A percentile compares a stretch with the other conserved stretches of the same genome.
These are phyloP conservation scores for Aspergillus homomorphus DNA, from an alignment of 495 filamentous ascomycete genomes.

Conservation along the genomic window DNA sequence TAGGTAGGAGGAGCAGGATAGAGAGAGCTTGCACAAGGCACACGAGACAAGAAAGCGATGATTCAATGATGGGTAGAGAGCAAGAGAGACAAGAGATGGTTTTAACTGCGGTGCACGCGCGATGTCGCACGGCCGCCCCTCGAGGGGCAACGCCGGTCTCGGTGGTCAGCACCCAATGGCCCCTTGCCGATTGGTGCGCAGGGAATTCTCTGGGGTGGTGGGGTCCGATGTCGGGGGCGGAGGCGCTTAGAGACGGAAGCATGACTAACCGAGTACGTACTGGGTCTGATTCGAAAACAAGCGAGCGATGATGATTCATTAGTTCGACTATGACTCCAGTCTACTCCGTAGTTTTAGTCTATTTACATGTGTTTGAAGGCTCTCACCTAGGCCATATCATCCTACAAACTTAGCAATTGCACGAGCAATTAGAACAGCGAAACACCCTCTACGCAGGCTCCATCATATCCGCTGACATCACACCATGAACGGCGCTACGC, in stretches of 20 bases:
- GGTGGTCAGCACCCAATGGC: constrained; percentile 41
- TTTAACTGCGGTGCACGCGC: constrained; percentile 31
- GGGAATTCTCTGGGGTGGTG: constrained; percentile 1
- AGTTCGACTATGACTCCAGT: not conserved
- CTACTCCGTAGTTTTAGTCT: too few species aligned
- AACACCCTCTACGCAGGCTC: too few species aligned
- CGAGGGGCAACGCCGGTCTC: constrained; percentile 44
- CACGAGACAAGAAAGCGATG: not conserved
- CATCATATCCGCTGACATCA: not conserved
- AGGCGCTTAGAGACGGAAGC: constrained; percentile 3
- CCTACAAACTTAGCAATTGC: too few species aligned
- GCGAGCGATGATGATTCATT: too few species aligned
- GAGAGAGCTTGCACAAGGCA: not conserved
- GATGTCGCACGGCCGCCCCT: constrained; percentile 40
- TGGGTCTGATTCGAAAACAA: not conserved
- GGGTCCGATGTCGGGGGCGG: constrained; percentile 1
- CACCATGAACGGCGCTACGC: not conserved
- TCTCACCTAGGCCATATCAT: too few species aligned
- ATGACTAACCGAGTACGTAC: not conserved
- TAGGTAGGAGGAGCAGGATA: not conserved
- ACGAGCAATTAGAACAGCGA: too few species aligned
- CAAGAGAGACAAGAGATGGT: constrained; percentile 22
- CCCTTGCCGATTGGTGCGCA: constrained; percentile 27
- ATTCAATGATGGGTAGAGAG: constrained; percentile 10
- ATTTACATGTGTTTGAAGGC: too few species aligned